phyloP scores from a whole-genome alignment of 768 basidiomycete species.

The Paxillus ammoniavirescens region DNA sequence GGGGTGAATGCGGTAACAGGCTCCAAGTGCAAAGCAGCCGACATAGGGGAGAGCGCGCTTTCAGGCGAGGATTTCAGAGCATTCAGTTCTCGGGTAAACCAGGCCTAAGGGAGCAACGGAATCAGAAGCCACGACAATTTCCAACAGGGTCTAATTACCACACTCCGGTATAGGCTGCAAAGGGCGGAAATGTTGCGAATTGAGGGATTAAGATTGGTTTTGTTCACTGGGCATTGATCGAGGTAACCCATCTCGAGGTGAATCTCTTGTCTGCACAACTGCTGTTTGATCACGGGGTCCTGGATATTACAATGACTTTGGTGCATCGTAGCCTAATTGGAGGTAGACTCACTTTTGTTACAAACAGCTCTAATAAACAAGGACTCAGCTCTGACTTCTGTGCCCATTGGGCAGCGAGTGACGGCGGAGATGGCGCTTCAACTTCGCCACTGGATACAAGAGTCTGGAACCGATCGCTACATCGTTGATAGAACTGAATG shows the following conservation, averaged over 20 bases:
- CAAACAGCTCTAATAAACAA: conserved; percentile 66
- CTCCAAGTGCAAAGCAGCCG: conserved; percentile 45
- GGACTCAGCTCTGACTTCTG: conserved; percentile 77
- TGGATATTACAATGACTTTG: conserved; percentile 19
- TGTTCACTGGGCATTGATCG: conserved; percentile 49
- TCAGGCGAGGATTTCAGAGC: conserved; percentile 63
- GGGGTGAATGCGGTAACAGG: conserved; percentile 43
- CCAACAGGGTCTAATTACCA: conserved; percentile 45
- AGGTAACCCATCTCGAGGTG: conserved; percentile 73
- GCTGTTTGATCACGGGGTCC: conserved; percentile 44
- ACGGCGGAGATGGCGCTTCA: conserved; percentile 43
- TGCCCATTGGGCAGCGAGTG: conserved; percentile 79
- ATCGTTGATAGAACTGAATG: conserved; percentile 94
- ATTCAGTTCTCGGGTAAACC: conserved; percentile 78
- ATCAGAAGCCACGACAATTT: conserved; percentile 8
- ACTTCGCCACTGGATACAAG: conserved; percentile 49
- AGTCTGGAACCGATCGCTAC: conserved; percentile 83
- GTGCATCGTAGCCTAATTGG: background rate
- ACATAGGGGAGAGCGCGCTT: conserved; percentile 46
- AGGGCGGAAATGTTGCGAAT: conserved; percentile 71
- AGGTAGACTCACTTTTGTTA: conserved; percentile 44
- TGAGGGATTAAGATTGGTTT: conserved; percentile 68
- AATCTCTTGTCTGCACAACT: conserved; percentile 75
- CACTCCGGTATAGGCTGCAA: conserved; percentile 79
- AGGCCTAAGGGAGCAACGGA: conserved; percentile 49